phyloP scores from a whole-genome alignment of 73 alveolate species.

The Paraurostyla sp. region DNA sequence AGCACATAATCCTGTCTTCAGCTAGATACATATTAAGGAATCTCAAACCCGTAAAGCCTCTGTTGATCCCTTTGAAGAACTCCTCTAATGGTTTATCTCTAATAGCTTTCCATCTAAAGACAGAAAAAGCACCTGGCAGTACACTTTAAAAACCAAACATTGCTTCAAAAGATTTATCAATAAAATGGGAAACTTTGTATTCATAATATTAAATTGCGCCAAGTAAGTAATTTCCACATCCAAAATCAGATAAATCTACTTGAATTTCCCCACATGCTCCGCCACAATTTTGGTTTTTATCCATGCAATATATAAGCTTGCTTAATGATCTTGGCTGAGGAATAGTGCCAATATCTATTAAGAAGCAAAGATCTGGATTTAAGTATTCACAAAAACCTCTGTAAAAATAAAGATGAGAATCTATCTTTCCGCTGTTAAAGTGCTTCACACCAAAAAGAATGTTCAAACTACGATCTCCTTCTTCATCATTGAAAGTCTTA shows the following conservation, averaged over 20 bases:
- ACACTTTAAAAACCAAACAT: conserved; percentile 67
- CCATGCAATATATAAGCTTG: conserved; percentile 30
- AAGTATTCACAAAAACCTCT: conserved; percentile 65
- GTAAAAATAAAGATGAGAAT: conserved; percentile 68
- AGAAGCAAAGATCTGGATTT: conserved; percentile 60
- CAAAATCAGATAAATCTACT: too few species aligned
- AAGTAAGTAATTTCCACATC: conserved; percentile 11
- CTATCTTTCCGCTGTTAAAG: conserved; percentile 65
- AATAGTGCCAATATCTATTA: conserved; percentile 67
- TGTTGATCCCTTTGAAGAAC: conserved; percentile 64
- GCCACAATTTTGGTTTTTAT: not conserved
- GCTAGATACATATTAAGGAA: conserved; percentile 78
- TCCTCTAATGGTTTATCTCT: conserved; percentile 61
- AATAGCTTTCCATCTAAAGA: conserved; percentile 79
- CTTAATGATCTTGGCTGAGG: conserved; percentile 53
- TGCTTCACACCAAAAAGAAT: conserved; percentile 66
- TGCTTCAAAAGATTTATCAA: conserved; percentile 71
- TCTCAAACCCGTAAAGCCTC: conserved; percentile 6
- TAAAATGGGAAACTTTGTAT: conserved; percentile 60
- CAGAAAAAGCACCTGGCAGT: conserved; percentile 77
- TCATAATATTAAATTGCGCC: conserved; percentile 61
- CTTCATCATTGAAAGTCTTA: too few species aligned
- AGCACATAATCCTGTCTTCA: conserved; percentile 82
- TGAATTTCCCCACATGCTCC: conserved; percentile 78
- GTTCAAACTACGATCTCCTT: not conserved